Evolutionary conservation across 306 rosid species (phyloP).

Genomic region (Ziziphus jujuba): DNA sequence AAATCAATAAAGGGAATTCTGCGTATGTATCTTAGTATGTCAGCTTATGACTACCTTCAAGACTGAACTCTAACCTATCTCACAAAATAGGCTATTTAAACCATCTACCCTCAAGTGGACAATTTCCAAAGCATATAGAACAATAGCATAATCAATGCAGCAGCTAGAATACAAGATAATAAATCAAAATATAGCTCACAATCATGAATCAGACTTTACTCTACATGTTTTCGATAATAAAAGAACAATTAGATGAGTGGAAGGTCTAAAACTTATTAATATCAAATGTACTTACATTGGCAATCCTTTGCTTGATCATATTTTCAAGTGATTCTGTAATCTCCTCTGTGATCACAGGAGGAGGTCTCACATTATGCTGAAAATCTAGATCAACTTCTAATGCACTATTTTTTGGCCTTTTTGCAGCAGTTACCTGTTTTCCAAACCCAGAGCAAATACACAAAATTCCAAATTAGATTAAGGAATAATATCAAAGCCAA

Average conservation of each 20-base stretch:
- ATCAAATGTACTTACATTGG: slow-evolving; percentile 47
- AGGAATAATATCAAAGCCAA: neutral
- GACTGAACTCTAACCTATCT: too few relatives aligned
- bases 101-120: too few relatives aligned
- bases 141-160: too few relatives aligned
- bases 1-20: too few relatives aligned
- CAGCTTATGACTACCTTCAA: too few relatives aligned
- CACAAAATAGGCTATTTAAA: too few relatives aligned
- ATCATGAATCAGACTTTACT: neutral
- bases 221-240: neutral
- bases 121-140: too few relatives aligned
- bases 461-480: slow-evolving; percentile 4
- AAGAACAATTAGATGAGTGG: neutral
- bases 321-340: slow-evolving; percentile 81
- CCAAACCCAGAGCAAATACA: slow-evolving; percentile 12
- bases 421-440: slow-evolving; percentile 76
- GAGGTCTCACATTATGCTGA: slow-evolving; percentile 86
- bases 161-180: neutral
- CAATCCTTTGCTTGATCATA: slow-evolving; percentile 68
- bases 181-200: neutral
- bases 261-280: neutral
- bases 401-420: slow-evolving; percentile 85
- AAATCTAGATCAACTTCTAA: slow-evolving; percentile 87
- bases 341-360: slow-evolving; percentile 90
- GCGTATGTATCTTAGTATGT: too few relatives aligned